Evolutionary conservation across 163 green algal species (phyloP).

Genomic region (Trebouxiophyceae sp.): DNA sequence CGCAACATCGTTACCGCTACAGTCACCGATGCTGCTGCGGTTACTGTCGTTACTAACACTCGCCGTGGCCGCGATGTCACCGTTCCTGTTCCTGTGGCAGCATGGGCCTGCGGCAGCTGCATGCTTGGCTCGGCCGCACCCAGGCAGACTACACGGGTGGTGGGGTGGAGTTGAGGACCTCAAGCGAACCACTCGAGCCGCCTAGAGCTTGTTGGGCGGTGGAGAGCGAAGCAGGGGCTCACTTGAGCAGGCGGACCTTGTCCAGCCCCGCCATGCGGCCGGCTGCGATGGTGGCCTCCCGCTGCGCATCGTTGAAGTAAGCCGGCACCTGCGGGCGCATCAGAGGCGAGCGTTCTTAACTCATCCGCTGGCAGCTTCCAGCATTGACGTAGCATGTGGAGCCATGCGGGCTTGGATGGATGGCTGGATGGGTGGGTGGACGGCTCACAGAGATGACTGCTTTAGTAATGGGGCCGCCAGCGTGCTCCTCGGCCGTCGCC

Average conservation of each 20-base stretch:
- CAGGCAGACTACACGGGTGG: neutral
- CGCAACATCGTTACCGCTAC: no score
- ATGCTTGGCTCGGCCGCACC: neutral
- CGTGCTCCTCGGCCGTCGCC: slow-evolving; percentile 31
- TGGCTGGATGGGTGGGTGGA: neutral
- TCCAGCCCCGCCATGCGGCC: slow-evolving; percentile 68
- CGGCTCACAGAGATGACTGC: slow-evolving; percentile 57
- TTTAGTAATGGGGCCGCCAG: neutral
- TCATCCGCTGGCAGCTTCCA: no score
- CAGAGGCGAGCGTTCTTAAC: no score
- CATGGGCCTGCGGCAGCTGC: no score
- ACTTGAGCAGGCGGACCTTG: slow-evolving; percentile 62
- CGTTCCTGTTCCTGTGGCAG: no score
- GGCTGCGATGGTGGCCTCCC: slow-evolving; percentile 65
- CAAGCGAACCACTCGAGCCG: no score
- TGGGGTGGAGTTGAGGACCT: neutral
- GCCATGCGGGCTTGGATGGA: neutral
- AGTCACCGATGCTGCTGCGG: no score
- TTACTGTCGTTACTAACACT: no score
- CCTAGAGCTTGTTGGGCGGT: no score
- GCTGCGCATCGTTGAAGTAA: slow-evolving; percentile 73
- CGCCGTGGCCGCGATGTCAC: no score
- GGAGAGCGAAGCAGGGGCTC: neutral
- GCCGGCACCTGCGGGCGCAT: slow-evolving; percentile 70
- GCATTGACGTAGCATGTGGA: no score